phyloP scores from a whole-genome alignment of 2,329 filamentous ascomycete species.

The Colletotrichum sp. region DNA sequence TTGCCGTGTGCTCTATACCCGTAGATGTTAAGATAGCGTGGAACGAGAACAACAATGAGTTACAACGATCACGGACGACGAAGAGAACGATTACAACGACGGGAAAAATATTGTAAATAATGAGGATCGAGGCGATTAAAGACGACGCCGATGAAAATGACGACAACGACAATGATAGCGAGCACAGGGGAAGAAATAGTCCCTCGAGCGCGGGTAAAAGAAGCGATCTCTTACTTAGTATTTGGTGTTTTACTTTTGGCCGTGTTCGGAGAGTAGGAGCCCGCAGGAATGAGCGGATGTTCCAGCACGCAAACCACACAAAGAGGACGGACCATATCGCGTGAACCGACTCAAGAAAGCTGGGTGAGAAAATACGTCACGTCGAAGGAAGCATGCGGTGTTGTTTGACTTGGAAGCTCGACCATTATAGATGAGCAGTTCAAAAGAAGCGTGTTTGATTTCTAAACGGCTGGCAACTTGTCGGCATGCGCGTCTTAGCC shows the following conservation, averaged over 20 bases:
- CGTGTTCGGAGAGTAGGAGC: background rate
- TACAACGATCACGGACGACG: background rate
- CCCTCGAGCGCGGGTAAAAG: background rate
- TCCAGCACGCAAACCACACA: background rate
- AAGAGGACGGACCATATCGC: background rate
- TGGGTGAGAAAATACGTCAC: background rate
- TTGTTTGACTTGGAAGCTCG: background rate
- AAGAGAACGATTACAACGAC: background rate
- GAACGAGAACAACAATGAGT: background rate
- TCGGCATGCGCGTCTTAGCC: background rate
- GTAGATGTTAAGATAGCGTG: background rate
- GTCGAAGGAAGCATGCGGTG: background rate
- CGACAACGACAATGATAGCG: background rate
- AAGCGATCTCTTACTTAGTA: background rate
- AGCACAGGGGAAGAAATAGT: background rate
- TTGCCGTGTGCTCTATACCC: background rate
- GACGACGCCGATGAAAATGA: background rate
- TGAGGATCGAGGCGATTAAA: background rate
- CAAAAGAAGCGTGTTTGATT: background rate
- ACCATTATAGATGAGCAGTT: background rate
- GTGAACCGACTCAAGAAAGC: background rate
- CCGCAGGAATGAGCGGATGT: background rate
- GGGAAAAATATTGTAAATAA: background rate
- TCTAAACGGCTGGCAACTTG: background rate
- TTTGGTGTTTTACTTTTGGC: background rate